phyloP scores from a whole-genome alignment of 1,139 yeast genomes.

The Kurtzmaniella quercitrusa region DNA sequence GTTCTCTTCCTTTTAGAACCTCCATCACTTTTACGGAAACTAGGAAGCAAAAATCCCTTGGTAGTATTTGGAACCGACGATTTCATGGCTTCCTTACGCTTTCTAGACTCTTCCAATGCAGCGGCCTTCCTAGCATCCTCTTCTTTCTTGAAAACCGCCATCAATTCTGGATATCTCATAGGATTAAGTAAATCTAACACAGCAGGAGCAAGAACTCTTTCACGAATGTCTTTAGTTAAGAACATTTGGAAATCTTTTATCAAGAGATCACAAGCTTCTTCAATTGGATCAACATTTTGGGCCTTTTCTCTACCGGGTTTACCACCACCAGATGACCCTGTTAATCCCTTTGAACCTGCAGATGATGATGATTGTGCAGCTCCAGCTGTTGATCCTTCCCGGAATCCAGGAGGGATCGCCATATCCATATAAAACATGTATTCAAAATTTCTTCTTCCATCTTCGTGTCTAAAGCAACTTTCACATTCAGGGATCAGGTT shows the following conservation, averaged over 20 bases:
- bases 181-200: conserved; percentile 61
- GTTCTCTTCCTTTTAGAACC: conserved; percentile 19
- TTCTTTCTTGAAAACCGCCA: conserved; percentile 40
- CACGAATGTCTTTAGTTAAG: conserved; percentile 69
- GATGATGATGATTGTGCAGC: too few relatives aligned
- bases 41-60: conserved; percentile 22
- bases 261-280: conserved; percentile 58
- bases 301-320: conserved; percentile 8
- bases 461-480: conserved; percentile 62
- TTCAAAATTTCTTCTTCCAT: conserved; percentile 51
- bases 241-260: conserved; percentile 62
- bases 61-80: conserved; percentile 3
- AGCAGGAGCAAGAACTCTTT: conserved; percentile 68
- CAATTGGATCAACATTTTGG: conserved; percentile 27
- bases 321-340: conserved; percentile 11
- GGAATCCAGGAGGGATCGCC: conserved; percentile 27
- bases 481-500: conserved; percentile 60
- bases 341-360: conserved; percentile 12
- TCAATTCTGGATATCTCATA: conserved; percentile 51
- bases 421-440: conserved; percentile 56
- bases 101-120: conserved; percentile 14
- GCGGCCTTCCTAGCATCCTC: conserved; percentile 24
- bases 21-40: conserved; percentile 30
- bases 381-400: not conserved
- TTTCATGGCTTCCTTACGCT: conserved; percentile 16